phyloP scores from a whole-genome alignment of 208 protist species.

The Strigomonas culicis region DNA sequence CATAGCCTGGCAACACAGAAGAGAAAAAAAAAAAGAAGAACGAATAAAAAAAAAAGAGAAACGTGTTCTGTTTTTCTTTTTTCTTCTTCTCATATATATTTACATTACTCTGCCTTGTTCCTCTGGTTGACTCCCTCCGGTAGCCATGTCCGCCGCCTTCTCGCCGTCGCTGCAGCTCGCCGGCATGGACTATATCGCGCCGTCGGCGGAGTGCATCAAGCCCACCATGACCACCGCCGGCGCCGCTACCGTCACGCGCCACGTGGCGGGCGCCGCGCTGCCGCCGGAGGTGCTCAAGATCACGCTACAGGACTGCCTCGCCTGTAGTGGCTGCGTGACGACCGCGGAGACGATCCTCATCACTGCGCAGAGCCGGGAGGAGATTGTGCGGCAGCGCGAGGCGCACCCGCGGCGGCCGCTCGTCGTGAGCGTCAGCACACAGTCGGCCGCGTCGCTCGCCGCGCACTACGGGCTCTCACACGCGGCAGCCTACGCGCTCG shows the following conservation, averaged over 20 bases:
- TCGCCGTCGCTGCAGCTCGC: constrained; percentile 74
- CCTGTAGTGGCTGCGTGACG: constrained; percentile 96
- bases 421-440: constrained; percentile 88
- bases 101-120: constrained; percentile 3
- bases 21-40: background rate
- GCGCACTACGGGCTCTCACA: constrained; percentile 47
- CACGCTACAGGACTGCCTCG: constrained; percentile 83
- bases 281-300: constrained; percentile 64
- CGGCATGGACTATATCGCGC: constrained; percentile 85
- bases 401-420: constrained; percentile 18
- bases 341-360: constrained; percentile 97
- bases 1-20: background rate
- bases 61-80: constrained; percentile 7
- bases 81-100: constrained; percentile 3
- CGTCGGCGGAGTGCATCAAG: constrained; percentile 64
- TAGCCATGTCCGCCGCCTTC: constrained; percentile 16
- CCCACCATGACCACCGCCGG: constrained; percentile 12
- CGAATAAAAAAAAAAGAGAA: background rate
- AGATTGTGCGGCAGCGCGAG: constrained; percentile 27
- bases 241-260: no score
- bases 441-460: constrained; percentile 82
- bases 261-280: background rate
- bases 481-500: constrained; percentile 31
- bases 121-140: background rate
- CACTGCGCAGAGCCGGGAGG: constrained; percentile 50